Percentiles rank a stretch among this genome's conserved stretches.
Conservation (phyloP, 2,329 filamentous ascomycete species). For the Stagonosporopsis rhizophila region DNA sequence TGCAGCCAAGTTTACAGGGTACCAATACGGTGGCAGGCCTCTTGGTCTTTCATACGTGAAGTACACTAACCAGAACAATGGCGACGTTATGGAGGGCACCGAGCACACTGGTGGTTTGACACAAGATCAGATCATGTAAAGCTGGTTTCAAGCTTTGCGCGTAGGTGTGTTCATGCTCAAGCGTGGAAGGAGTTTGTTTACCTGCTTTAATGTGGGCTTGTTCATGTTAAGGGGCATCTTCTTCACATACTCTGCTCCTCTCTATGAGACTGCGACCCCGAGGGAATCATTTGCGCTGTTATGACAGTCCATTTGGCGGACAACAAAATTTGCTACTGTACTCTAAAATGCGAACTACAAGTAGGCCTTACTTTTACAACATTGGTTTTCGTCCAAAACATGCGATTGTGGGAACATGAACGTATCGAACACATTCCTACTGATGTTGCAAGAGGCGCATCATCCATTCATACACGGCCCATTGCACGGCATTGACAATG, state of each 20-base stretch:
- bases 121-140: conserved; percentile 98
- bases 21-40: conserved; percentile 94
- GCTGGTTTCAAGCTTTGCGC: background rate
- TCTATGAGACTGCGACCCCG: conserved; percentile 26
- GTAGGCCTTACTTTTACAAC: conserved; percentile 7
- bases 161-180: conserved; percentile 4
- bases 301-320: conserved; percentile 22
- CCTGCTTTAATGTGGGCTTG: conserved; percentile 12
- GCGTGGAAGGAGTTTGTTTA: conserved; percentile 5
- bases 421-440: background rate
- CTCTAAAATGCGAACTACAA: conserved; percentile 40
- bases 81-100: conserved; percentile 81
- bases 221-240: conserved; percentile 25
- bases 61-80: conserved; percentile 74
- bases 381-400: background rate
- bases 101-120: conserved; percentile 74
- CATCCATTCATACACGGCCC: conserved; percentile 89
- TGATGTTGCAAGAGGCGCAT: conserved; percentile 60
- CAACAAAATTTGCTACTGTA: conserved; percentile 45
- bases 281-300: conserved; percentile 21
- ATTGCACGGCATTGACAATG: conserved; percentile 90
- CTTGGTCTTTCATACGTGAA: conserved; percentile 93
- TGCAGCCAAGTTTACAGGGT: conserved; percentile 90
- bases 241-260: conserved; percentile 26
- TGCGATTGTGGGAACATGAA: background rate